These are phyloP conservation scores for Vigna mungo DNA, from an alignment of 306 rosid genomes.

Conservation along the genomic window DNA sequence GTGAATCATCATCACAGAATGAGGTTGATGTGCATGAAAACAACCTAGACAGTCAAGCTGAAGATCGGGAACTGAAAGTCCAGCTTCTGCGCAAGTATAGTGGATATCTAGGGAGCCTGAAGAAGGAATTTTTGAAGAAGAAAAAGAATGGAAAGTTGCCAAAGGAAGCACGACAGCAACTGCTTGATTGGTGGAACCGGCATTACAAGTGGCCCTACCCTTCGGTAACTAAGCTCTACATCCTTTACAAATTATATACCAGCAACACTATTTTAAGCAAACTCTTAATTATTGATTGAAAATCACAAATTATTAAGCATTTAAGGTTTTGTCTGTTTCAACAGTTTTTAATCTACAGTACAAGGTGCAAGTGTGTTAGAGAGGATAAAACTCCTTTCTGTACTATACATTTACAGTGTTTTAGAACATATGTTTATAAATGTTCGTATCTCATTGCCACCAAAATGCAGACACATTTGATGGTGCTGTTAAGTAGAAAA, in stretches of 20 bases:
- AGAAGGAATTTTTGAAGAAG: slow-evolving; percentile 97
- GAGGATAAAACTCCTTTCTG: not conserved
- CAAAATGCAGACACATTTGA: not conserved
- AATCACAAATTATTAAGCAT: no score
- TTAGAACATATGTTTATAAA: not conserved
- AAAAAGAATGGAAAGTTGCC: slow-evolving; percentile 95
- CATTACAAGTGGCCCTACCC: slow-evolving; percentile 99
- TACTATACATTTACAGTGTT: slow-evolving; percentile 40
- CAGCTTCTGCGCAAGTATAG: slow-evolving; percentile 92
- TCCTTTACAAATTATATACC: slow-evolving; percentile 54
- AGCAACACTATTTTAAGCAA: no score
- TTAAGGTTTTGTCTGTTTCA: no score
- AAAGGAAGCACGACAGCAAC: slow-evolving; percentile 91
- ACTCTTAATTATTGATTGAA: not conserved
- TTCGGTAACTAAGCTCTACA: slow-evolving; percentile 68
- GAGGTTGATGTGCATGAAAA: slow-evolving; percentile 65
- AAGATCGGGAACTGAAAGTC: slow-evolving; percentile 80
- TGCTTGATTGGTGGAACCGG: slow-evolving; percentile 97
- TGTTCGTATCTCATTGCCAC: not conserved
- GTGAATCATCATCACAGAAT: slow-evolving; percentile 68
- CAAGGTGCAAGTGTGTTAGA: not conserved
- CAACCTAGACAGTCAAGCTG: slow-evolving; percentile 76
- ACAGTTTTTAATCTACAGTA: no score
- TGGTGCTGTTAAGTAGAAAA: not conserved
- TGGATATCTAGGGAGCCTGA: slow-evolving; percentile 87